These are phyloP conservation scores for Xerocomus minutiporus DNA, from an alignment of 1,284 basidiomycete genomes.

Conservation along the genomic window DNA sequence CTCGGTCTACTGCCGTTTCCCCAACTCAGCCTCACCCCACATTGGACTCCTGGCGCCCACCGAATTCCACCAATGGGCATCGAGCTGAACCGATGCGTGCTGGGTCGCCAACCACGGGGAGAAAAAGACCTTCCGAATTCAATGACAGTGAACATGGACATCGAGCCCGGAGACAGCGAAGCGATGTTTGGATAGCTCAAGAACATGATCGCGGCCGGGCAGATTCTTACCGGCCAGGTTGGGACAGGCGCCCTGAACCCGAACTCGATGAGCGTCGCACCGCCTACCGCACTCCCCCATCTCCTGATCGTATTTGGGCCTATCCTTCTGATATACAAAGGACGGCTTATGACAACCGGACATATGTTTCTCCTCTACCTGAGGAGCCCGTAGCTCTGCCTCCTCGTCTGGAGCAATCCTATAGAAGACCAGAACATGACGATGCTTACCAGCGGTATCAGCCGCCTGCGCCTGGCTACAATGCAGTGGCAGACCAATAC, in stretches of 20 bases:
- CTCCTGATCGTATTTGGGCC: slow-evolving; percentile 8
- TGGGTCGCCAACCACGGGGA: slow-evolving; percentile 17
- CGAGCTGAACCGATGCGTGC: slow-evolving; percentile 19
- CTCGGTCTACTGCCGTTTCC: slow-evolving; percentile 6
- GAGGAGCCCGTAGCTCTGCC: neutral
- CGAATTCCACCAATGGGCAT: slow-evolving; percentile 1
- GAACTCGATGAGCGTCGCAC: slow-evolving; percentile 18
- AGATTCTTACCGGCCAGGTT: slow-evolving; percentile 6
- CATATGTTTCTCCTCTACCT: neutral
- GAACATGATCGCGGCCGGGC: slow-evolving; percentile 13
- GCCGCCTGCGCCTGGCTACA: slow-evolving; percentile 2
- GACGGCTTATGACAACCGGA: slow-evolving; percentile 9
- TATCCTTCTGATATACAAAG: slow-evolving; percentile 12
- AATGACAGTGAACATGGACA: slow-evolving; percentile 18
- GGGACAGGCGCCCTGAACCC: slow-evolving; percentile 14
- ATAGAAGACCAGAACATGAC: slow-evolving; percentile 15
- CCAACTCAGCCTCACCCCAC: slow-evolving; percentile 2
- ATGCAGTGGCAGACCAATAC: slow-evolving; percentile 3
- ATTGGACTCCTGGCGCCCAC: slow-evolving; percentile 8
- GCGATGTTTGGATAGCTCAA: slow-evolving; percentile 17
- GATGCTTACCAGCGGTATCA: slow-evolving; percentile 12
- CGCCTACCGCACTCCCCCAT: slow-evolving; percentile 3
- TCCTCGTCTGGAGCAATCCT: slow-evolving; percentile 10
- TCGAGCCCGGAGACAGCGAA: slow-evolving; percentile 24
- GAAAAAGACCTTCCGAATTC: slow-evolving; percentile 21